These are phyloP conservation scores for Pinus albicaulis DNA, from an alignment of 75 land plant species.

Conservation along the genomic window DNA sequence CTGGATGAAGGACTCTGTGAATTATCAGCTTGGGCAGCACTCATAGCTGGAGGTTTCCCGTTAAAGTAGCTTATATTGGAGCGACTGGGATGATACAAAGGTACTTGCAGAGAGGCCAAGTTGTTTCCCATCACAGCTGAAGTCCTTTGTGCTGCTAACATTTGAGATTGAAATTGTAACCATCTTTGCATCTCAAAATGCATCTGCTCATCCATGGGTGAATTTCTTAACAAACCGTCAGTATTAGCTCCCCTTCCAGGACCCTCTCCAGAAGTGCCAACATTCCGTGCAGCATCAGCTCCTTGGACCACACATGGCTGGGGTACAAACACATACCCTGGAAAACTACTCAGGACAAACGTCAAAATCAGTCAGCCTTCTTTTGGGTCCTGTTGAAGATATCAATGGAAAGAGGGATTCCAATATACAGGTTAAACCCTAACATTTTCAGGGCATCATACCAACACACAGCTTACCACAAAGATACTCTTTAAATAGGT, in stretches of 20 bases:
- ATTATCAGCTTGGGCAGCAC: not conserved
- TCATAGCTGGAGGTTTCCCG: not conserved
- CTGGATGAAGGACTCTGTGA: not conserved
- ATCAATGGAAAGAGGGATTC: not conserved
- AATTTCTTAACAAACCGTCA: not conserved
- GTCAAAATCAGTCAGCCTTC: not conserved
- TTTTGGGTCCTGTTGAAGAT: not conserved
- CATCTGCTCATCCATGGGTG: not conserved
- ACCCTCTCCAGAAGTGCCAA: not conserved
- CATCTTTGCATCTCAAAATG: constrained; percentile 4
- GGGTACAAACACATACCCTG: constrained; percentile 10
- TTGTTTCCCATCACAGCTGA: constrained; percentile 3
- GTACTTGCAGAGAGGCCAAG: not conserved
- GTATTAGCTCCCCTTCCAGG: not conserved
- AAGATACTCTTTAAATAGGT: not conserved
- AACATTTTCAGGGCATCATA: not conserved
- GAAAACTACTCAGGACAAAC: not conserved
- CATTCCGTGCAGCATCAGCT: not conserved
- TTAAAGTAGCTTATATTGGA: not conserved
- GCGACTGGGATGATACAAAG: not conserved
- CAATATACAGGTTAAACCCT: not conserved
- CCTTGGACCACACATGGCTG: not conserved
- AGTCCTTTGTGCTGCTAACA: not conserved
- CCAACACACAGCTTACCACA: not conserved
- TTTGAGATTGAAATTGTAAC: constrained; percentile 8